Conservation (phyloP, 2,329 filamentous ascomycete genomes). For the Colletotrichum cordylinicola region DNA sequence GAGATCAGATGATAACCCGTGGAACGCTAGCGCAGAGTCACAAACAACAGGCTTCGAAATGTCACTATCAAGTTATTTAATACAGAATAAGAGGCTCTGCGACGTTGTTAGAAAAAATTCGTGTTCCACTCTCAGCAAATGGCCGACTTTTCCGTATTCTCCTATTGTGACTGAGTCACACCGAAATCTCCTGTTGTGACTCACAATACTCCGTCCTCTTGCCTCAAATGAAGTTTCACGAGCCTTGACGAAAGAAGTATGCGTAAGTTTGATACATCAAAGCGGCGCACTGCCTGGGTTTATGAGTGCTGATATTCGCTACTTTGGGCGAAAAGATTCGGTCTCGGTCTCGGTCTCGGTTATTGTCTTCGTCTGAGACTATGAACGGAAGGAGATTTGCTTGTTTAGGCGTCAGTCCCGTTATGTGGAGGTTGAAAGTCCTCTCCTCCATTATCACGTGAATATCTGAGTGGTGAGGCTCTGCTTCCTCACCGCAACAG, state of each 20-base stretch:
- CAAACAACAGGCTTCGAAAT: background rate
- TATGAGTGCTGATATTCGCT: background rate
- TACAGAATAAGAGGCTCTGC: background rate
- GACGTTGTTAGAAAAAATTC: background rate
- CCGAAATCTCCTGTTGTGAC: background rate
- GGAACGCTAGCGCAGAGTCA: background rate
- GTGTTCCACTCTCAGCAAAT: accelerated
- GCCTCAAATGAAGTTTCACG: background rate
- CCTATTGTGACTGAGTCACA: background rate
- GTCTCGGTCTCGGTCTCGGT: background rate
- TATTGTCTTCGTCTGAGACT: background rate
- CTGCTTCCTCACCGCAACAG: background rate
- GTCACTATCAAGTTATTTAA: background rate
- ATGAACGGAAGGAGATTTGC: background rate
- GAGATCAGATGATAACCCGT: background rate
- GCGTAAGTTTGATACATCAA: too few species aligned
- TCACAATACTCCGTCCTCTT: background rate
- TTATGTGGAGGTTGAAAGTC: background rate
- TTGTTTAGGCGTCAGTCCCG: background rate
- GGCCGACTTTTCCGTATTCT: background rate
- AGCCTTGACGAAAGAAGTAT: background rate
- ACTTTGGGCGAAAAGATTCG: accelerated
- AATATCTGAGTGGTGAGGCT: background rate
- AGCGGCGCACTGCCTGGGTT: background rate
- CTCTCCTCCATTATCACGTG: background rate